phyloP scores from a whole-genome alignment of 78 protist genomes.

The Chrysochromulina parva region DNA sequence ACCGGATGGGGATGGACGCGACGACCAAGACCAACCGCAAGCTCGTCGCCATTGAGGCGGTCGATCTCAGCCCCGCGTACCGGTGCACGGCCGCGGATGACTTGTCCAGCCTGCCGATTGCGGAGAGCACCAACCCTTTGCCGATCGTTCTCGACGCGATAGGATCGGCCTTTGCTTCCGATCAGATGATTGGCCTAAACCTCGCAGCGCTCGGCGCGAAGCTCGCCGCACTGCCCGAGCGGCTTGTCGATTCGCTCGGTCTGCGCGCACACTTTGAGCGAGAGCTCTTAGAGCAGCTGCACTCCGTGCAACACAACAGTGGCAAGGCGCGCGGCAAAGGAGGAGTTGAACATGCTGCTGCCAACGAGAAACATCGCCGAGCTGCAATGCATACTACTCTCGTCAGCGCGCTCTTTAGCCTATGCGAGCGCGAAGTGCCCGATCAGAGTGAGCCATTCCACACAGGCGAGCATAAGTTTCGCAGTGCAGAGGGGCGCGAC shows the following conservation, averaged over 20 bases:
- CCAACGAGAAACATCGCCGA: background rate
- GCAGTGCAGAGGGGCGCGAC: background rate
- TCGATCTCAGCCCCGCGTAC: background rate
- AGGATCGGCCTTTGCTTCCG: background rate
- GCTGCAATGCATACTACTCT: background rate
- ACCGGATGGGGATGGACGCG: constrained; percentile 16
- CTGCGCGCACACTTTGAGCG: background rate
- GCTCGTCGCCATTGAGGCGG: background rate
- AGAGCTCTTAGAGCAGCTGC: background rate
- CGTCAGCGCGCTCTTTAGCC: background rate
- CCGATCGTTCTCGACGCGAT: background rate
- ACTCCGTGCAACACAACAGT: background rate
- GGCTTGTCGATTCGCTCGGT: background rate
- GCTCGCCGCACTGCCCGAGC: background rate
- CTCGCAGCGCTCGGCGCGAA: constrained; percentile 1
- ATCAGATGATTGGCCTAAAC: background rate
- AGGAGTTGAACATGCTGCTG: background rate
- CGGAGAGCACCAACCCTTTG: background rate
- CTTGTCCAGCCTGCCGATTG: background rate
- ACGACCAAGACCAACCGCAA: background rate
- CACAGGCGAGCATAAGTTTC: background rate
- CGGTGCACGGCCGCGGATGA: background rate
- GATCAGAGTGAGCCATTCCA: constrained; percentile 4
- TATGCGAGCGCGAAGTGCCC: constrained; percentile 13
- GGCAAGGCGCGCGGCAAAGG: background rate